Conservation (phyloP, 352 stramenopile genomes). For the Blastocystis sp. region DNA sequence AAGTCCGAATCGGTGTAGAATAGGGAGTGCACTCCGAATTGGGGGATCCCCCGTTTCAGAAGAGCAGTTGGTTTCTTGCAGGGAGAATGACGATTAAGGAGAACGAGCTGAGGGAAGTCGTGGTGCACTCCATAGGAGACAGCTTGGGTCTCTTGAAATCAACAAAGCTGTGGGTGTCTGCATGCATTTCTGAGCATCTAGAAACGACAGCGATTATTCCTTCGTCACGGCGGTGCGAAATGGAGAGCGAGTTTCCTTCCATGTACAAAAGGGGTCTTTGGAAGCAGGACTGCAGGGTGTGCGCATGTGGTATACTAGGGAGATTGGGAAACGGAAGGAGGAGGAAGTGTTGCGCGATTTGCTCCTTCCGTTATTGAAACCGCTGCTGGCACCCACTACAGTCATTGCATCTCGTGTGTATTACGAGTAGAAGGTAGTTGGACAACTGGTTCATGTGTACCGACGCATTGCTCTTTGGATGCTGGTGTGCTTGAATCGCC, state of each 20-base stretch:
- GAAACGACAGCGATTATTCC: background rate
- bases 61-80: too few species aligned
- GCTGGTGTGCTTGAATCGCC: constrained; percentile 12
- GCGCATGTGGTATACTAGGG: constrained; percentile 8
- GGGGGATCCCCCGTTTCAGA: too few species aligned
- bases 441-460: background rate
- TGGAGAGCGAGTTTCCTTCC: background rate
- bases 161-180: background rate
- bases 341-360: constrained; percentile 27
- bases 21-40: too few species aligned
- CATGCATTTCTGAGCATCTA: background rate
- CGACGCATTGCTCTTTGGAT: constrained; percentile 13
- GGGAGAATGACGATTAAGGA: background rate
- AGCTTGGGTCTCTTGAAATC: constrained; percentile 18
- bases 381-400: background rate
- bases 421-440: constrained; percentile 1
- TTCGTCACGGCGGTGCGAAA: background rate
- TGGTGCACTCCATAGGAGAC: background rate
- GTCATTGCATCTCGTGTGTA: background rate
- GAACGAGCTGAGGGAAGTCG: constrained; percentile 2
- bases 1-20: too few species aligned
- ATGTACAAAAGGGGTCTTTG: background rate
- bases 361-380: constrained; percentile 27
- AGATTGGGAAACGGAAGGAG: constrained; percentile 8
- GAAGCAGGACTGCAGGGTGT: background rate